A percentile compares a stretch with the other conserved stretches of the same genome.
Evolutionary conservation across 768 basidiomycete species (phyloP).

Genomic region (Boletus sensibilis): DNA sequence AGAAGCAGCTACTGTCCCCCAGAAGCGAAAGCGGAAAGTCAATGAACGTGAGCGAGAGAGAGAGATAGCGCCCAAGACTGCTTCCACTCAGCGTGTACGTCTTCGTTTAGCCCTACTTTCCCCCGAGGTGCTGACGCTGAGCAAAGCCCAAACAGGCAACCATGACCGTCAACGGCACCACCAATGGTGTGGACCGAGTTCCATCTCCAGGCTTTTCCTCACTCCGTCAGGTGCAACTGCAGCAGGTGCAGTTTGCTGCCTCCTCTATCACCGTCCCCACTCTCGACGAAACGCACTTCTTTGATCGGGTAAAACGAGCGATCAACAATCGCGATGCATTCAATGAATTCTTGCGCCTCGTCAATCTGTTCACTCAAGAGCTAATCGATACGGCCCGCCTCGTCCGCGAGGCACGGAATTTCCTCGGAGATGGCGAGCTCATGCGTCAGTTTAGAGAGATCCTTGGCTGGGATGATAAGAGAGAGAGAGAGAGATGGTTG

Average conservation of each 20-base stretch:
- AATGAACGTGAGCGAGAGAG: conserved; percentile 43
- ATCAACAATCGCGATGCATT: conserved; percentile 75
- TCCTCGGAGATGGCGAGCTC: conserved; percentile 74
- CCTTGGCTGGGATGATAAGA: conserved; percentile 81
- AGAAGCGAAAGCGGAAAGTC: conserved; percentile 68
- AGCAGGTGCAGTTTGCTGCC: conserved; percentile 22
- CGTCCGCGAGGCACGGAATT: conserved; percentile 76
- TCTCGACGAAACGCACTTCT: conserved; percentile 76
- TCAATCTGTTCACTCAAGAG: conserved; percentile 94
- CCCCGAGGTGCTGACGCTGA: conserved; percentile 6
- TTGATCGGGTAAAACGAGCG: conserved; percentile 81
- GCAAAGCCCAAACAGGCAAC: conserved; percentile 23
- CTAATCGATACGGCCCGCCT: conserved; percentile 86
- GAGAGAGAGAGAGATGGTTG: conserved; percentile 55
- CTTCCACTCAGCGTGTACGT: conserved; percentile 27
- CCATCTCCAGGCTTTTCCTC: conserved; percentile 23
- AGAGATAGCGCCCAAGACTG: conserved; percentile 28
- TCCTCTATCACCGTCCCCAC: conserved; percentile 19
- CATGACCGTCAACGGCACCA: conserved; percentile 16
- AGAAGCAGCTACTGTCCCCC: conserved; percentile 44
- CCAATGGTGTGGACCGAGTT: conserved; percentile 22
- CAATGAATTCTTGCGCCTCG: conserved; percentile 92
- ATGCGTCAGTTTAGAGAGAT: conserved; percentile 82
- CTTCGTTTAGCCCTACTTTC: background rate
- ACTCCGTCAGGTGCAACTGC: conserved; percentile 24